phyloP scores from a whole-genome alignment of 2,329 filamentous ascomycete genomes.

The Drechmeria coniospora region DNA sequence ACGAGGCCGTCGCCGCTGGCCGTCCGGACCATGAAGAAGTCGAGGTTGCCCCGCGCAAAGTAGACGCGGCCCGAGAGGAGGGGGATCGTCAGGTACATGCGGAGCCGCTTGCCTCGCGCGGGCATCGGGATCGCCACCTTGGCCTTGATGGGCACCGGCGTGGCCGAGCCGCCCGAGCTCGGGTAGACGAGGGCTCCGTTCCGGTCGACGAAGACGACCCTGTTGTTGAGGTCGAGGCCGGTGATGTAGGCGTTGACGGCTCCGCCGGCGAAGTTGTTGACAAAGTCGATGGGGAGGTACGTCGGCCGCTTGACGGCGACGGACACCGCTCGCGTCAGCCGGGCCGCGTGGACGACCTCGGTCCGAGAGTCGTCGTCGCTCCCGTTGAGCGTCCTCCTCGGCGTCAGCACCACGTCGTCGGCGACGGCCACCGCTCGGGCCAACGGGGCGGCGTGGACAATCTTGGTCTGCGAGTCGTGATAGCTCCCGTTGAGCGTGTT shows the following conservation, averaged over 20 bases:
- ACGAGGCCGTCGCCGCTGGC: conserved; percentile 23
- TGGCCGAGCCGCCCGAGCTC: conserved; percentile 15
- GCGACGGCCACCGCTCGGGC: too few species aligned
- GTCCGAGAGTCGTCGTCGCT: too few species aligned
- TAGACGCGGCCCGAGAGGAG: conserved; percentile 28
- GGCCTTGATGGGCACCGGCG: conserved; percentile 20
- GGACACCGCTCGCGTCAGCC: too few species aligned
- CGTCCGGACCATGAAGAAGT: conserved; percentile 24
- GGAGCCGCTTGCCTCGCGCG: conserved; percentile 18
- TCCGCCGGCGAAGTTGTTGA: conserved; percentile 26
- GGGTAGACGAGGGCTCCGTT: conserved; percentile 28
- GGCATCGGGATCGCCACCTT: conserved; percentile 28
- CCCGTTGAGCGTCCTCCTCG: too few species aligned
- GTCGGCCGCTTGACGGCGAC: too few species aligned
- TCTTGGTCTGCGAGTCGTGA: conserved; percentile 4
- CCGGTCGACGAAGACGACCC: conserved; percentile 26
- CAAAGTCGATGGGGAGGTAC: conserved; percentile 16
- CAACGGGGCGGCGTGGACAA: too few species aligned
- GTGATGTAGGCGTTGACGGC: conserved; percentile 29
- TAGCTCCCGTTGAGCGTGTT: conserved; percentile 25
- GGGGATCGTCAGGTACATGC: conserved; percentile 23
- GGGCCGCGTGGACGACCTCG: too few species aligned
- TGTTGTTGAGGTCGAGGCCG: conserved; percentile 22
- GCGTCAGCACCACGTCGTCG: too few species aligned
- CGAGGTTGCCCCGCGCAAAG: conserved; percentile 25